These are phyloP conservation scores for Schizosaccharomyces octosporus DNA, from an alignment of 805 yeast genomes.

Conservation along the genomic window DNA sequence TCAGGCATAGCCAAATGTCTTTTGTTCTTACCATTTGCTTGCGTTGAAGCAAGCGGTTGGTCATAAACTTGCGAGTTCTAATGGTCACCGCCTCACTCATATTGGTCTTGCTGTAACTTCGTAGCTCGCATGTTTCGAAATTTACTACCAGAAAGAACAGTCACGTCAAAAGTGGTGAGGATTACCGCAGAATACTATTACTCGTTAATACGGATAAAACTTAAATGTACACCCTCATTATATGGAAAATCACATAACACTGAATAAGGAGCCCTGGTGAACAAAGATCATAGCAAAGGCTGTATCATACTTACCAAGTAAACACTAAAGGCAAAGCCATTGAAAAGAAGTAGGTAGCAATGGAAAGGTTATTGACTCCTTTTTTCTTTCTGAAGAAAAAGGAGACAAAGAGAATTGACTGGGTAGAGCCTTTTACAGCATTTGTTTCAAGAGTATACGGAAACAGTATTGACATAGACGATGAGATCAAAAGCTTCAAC, in stretches of 20 bases:
- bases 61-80: conserved; percentile 71
- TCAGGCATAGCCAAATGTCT: neutral
- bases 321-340: neutral
- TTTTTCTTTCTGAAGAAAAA: neutral
- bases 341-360: neutral
- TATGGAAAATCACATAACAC: too few relatives aligned
- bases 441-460: neutral
- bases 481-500: neutral
- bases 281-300: too few relatives aligned
- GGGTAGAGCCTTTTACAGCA: neutral
- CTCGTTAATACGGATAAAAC: too few relatives aligned
- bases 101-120: neutral
- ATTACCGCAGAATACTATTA: too few relatives aligned
- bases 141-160: neutral
- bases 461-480: neutral
- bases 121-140: neutral
- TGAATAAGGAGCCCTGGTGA: too few relatives aligned
- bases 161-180: neutral
- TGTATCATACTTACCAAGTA: too few relatives aligned
- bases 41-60: conserved; percentile 98
- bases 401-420: neutral
- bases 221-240: too few relatives aligned
- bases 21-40: conserved; percentile 53
- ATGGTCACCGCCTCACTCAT: conserved; percentile 79
- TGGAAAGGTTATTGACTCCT: neutral